A percentile compares a stretch with the other conserved stretches of the same genome.
Evolutionary conservation across 768 basidiomycete species (phyloP).

Genomic region (Auriscalpium vulgare): DNA sequence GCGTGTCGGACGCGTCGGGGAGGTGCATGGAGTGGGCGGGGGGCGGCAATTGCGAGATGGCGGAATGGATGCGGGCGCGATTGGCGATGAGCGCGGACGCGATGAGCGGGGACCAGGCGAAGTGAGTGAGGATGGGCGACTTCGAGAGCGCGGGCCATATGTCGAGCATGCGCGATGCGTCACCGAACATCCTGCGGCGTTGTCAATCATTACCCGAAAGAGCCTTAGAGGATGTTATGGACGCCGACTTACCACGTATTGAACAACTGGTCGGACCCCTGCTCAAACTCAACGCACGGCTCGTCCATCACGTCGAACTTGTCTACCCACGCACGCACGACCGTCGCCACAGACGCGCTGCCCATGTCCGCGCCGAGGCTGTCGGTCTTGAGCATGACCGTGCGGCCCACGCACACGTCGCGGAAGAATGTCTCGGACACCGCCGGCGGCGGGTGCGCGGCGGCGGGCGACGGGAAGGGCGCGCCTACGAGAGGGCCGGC

Average conservation of each 20-base stretch:
- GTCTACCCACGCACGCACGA: slow-evolving; percentile 33
- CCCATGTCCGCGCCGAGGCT: slow-evolving; percentile 23
- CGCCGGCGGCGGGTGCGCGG: slow-evolving; percentile 22
- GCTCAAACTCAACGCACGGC: slow-evolving; percentile 33
- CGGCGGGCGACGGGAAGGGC: slow-evolving; percentile 25
- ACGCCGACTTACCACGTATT: slow-evolving; percentile 26
- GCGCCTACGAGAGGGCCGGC: slow-evolving; percentile 36
- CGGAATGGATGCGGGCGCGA: slow-evolving; percentile 14
- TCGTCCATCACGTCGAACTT: slow-evolving; percentile 28
- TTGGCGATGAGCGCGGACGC: slow-evolving; percentile 26
- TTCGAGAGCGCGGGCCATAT: slow-evolving; percentile 26
- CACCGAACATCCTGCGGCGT: slow-evolving; percentile 25
- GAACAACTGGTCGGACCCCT: slow-evolving; percentile 26
- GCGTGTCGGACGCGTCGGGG: not conserved
- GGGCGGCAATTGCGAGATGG: not conserved
- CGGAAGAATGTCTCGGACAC: slow-evolving; percentile 31
- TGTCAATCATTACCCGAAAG: not conserved
- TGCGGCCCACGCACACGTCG: slow-evolving; percentile 32
- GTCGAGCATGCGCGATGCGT: slow-evolving; percentile 23
- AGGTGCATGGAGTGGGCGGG: not conserved
- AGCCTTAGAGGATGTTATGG: not conserved
- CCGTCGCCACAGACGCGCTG: slow-evolving; percentile 18
- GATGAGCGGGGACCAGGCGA: slow-evolving; percentile 32
- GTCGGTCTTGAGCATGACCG: slow-evolving; percentile 21
- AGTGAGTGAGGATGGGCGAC: slow-evolving; percentile 29